Base-by-base conservation (phyloP, 1,284 basidiomycete genomes). In the Leccinum subfulvum region DNA sequence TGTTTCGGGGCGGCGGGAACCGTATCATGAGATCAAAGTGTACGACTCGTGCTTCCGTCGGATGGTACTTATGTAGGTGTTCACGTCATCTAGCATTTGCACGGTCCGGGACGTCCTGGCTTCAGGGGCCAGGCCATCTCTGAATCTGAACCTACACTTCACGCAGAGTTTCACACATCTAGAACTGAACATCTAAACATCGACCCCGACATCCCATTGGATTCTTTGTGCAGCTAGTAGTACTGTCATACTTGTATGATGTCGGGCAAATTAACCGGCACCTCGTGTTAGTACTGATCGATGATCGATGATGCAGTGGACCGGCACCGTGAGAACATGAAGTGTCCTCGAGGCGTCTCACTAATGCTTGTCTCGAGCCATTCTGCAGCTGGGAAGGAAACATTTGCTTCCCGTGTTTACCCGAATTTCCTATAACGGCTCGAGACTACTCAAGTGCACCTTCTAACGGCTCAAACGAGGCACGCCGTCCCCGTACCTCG, bases 291-390 rank as follows among this genome's bases (percentile, higher is more conserved):
- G 13, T 6, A 37, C 37, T 37, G 37, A 37, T 37, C 37, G 35
- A 37, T 33, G 11, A 33, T 35, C 35, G 35, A 37, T 37, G 35
- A 37, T 39, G 3, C 14, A n/a, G 41, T 47, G 49, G 56, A 16
- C 28, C 13, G 35, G n/a, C n/a, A 18, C n/a, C n/a, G 56, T 58
- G 68, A 53, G 26, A 60, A 56, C 33, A 68, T n/a, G 58, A 53
- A 52, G n/a, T 18, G n/a, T 51, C 57, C 58, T 60, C 56, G 58
- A 54, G 62, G 69, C 33, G 13, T 33, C 18, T 11, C 52, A 52
- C n/a, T n/a, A 57, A 30, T 8, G 37, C 30, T 4, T 4, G 30
- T 33, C 33, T 33, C 11, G 33, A 33, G 33, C 33, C 33, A 33
- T 33, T 33, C 11, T 33, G 33, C 33, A 33, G 33, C 33, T 33